Evolutionary conservation across 345 rosid genomes (phyloP), one percentile per base, ranked within the genome.

Genomic region (Heritiera littoralis): DNA sequence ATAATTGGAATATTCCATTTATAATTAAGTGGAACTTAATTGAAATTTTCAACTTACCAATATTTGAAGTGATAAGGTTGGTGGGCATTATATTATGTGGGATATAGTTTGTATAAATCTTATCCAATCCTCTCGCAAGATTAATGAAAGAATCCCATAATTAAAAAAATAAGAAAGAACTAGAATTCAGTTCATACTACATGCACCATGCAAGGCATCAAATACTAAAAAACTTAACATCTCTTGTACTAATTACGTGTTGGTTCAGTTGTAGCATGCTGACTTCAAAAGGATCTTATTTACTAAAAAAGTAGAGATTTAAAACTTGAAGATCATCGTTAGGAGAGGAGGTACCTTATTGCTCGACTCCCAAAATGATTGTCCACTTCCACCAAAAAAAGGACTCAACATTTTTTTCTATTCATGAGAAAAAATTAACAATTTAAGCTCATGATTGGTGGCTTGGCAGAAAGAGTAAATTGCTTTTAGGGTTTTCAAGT

Each of bases 401-500:
- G 28, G 28, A 23, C 28, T 23, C 28, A 23, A 0, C 28, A 23
- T 23, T 23, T 23, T 23, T 23, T 23, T 23, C 28, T 23, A 23
- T 35, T 35, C 3, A 35, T 35, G 48, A 28, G 3, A 12, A 13
- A 46, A 48, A 70, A 9, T 13, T 0, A 54, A 54, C 2, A 3
- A 51, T 15, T 15, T 14, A 30, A 72, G 45, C 8, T 4, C 6
- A 48, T 49, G 43, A 15, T 35, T 54, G 46, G 76, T 54, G 35
- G 54, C 2, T n/a, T n/a, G 20, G 38, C 12, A 28, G 14, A 70
- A 30, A 40, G 13, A 8, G 13, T 23, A 20, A 69, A 8, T 51
- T 54, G 40, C 41, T 28, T 51, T 54, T 73, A 38, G 46, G 76
- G 76, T 73, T 72, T 40, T 35, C 49, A 72, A 55, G 55, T 55